Evolutionary conservation across 2,329 filamentous ascomycete genomes (phyloP).

Genomic region (Alternaria brassicicola): DNA sequence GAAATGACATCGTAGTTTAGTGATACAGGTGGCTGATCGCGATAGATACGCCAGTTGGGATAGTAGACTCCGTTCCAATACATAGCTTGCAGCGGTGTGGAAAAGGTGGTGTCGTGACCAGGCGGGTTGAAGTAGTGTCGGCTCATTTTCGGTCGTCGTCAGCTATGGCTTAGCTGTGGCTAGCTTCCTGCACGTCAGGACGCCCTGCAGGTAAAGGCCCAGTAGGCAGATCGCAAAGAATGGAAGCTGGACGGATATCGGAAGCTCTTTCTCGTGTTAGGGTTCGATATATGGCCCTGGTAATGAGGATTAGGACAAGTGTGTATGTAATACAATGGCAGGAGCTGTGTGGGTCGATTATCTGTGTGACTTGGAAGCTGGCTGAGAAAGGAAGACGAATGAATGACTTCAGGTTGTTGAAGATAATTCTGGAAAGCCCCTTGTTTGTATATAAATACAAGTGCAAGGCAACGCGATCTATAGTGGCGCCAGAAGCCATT

Average conservation of each 20-base stretch:
- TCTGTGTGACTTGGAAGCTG: constrained; percentile 12
- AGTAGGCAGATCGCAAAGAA: constrained; percentile 12
- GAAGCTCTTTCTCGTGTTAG: constrained; percentile 3
- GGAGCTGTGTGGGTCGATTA: constrained; percentile 12
- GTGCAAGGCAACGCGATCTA: constrained; percentile 6
- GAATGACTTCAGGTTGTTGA: background rate
- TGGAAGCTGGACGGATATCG: constrained; percentile 7
- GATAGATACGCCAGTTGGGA: constrained; percentile 78
- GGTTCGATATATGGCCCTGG: background rate
- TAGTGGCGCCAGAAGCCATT: constrained; percentile 11
- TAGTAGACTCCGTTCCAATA: constrained; percentile 79
- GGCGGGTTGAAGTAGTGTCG: constrained; percentile 33
- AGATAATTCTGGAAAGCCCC: background rate
- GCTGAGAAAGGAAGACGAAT: constrained; percentile 4
- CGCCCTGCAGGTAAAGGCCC: constrained; percentile 20
- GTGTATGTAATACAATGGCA: constrained; percentile 13
- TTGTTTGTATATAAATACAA: constrained; percentile 16
- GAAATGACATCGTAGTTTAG: constrained; percentile 78
- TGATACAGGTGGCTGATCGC: constrained; percentile 72
- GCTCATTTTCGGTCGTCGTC: constrained; percentile 39
- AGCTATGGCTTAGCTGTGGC: constrained; percentile 31
- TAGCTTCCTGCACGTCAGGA: constrained; percentile 38
- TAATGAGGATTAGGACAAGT: background rate
- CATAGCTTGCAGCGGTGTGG: constrained; percentile 44
- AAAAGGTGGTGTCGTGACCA: constrained; percentile 36